phyloP scores from a whole-genome alignment of 208 protist species.

The Wallacemonas rigidus region DNA sequence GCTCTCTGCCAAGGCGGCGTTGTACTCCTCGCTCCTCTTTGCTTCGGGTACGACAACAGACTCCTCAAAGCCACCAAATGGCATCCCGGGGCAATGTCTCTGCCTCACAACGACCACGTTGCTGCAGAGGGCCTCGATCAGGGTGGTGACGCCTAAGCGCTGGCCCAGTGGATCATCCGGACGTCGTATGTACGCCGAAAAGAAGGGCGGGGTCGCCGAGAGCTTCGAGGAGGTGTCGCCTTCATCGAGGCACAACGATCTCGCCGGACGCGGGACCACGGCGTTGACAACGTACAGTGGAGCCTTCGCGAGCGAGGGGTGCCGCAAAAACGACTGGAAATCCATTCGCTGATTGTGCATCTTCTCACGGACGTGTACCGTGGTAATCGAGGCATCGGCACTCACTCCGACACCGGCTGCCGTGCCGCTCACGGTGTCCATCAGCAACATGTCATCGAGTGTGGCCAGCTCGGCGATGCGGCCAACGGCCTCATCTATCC shows the following conservation, averaged over 20 bases:
- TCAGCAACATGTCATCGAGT: slow-evolving; percentile 13
- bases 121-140: slow-evolving; percentile 8
- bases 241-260: slow-evolving; percentile 1
- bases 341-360: not conserved
- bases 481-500: slow-evolving; percentile 19
- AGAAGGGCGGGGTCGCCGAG: not conserved
- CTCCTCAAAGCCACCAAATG: slow-evolving; percentile 15
- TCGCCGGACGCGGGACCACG: not conserved
- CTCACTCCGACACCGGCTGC: not conserved
- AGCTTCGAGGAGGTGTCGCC: not conserved
- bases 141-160: not conserved
- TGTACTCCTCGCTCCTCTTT: not conserved
- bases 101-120: slow-evolving; percentile 8
- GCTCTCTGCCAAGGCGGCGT: not conserved
- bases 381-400: not conserved
- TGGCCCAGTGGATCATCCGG: not conserved
- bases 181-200: slow-evolving; percentile 3
- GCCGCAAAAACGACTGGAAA: not conserved
- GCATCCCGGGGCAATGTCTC: not conserved
- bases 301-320: not conserved
- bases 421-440: slow-evolving; percentile 9
- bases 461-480: slow-evolving; percentile 12
- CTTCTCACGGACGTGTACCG: not conserved
- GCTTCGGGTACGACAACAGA: not conserved
- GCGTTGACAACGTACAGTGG: slow-evolving; percentile 15